Evolutionary conservation across 2,329 filamentous ascomycete genomes (phyloP).

Genomic region (Fusarium hainanense): DNA sequence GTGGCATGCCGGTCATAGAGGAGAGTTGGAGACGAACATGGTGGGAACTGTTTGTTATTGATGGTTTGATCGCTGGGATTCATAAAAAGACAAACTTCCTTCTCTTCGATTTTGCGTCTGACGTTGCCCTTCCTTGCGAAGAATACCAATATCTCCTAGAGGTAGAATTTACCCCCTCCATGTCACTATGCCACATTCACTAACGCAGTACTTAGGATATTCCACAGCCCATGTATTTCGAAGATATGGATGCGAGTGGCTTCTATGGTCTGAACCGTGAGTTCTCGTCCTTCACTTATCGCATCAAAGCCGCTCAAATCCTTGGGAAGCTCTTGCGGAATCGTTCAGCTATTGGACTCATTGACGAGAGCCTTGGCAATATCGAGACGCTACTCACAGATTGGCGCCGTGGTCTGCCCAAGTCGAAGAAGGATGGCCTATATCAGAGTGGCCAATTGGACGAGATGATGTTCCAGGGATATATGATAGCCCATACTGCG

Average conservation of each 20-base stretch:
- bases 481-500: conserved; percentile 77
- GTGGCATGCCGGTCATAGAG: conserved; percentile 74
- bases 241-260: conserved; percentile 80
- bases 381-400: conserved; percentile 70
- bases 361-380: conserved; percentile 63
- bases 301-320: conserved; percentile 83
- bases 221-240: conserved; percentile 69
- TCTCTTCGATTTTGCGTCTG: conserved; percentile 73
- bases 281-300: conserved; percentile 88
- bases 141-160: conserved; percentile 75
- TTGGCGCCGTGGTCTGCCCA: conserved; percentile 83
- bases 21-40: conserved; percentile 90
- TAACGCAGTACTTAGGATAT: conserved; percentile 59
- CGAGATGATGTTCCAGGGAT: conserved; percentile 91
- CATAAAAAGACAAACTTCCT: conserved; percentile 76
- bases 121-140: conserved; percentile 83
- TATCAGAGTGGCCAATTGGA: conserved; percentile 78
- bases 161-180: conserved; percentile 54
- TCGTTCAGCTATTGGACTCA: conserved; percentile 62
- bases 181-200: background rate
- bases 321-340: conserved; percentile 78
- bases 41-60: conserved; percentile 87
- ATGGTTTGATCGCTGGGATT: conserved; percentile 86
- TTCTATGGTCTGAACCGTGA: conserved; percentile 75
- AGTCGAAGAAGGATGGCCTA: conserved; percentile 75